Base-by-base conservation (phyloP, 148 eudicot genomes). In the Rhododendron molle region DNA sequence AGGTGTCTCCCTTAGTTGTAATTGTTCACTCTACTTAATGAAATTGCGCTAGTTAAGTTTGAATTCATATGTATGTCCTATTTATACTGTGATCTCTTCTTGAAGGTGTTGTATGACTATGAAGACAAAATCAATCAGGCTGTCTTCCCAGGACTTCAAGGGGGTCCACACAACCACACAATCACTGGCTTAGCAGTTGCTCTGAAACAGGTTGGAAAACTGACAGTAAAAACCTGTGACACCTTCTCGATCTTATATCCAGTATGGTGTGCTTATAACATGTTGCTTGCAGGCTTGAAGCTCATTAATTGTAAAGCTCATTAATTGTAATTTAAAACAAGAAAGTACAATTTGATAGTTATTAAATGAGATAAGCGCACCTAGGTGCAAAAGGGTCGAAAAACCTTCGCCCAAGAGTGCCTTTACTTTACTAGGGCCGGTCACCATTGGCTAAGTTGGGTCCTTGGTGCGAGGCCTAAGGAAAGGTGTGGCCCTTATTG, bases 141-240 rank as follows among this genome's bases (percentile, higher is more conserved):
- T 71, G 99, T 97, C 62, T 97, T 97, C 81, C 99, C 99, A 69
- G 99, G 99, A 82, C 98, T 97, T 87, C 99, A 97, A 88, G 99
- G 99, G 26, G 99, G 99, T 74, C 99, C 99, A 16, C 99, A 95
- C 87, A 97, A 97, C 83, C 99, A 97, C 89, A 97, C 99, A 28
- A 97, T 97, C 78, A 89, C 99, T 82, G 99, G 91, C 80, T 91
- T 97, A 87, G 99, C 99, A 62, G 99, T 97, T 83, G 98, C 99
- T 58, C 80, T 97, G 69, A 97, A 97, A 84, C 99, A 97, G 99
- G 99, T 95, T 76, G 56, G 89, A 81, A 3, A 3, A 76, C 62
- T 76, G 32, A 34, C 46, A 76, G 9, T 9, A 36, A 13, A 36
- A 32, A 12, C 40, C 9, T 4, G 81, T 15, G 14, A 81, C 34